These are phyloP conservation scores for Fusarium sulawesiense DNA, from an alignment of 2,329 filamentous ascomycete genomes.

Conservation along the genomic window DNA sequence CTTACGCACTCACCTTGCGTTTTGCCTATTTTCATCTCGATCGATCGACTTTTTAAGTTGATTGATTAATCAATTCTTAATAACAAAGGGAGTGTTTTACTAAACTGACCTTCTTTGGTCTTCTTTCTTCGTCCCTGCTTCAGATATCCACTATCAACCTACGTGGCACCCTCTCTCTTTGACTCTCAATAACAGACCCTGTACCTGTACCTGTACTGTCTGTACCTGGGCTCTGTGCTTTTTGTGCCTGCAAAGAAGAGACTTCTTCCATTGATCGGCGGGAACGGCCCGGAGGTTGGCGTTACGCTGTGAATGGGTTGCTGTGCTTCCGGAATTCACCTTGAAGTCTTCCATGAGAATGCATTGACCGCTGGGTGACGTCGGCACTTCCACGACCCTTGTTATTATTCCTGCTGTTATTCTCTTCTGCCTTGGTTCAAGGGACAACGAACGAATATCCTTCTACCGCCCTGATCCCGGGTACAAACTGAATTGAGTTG, in stretches of 20 bases:
- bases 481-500: neutral
- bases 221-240: neutral
- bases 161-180: slow-evolving; percentile 23
- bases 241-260: slow-evolving; percentile 18
- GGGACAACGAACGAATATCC: neutral
- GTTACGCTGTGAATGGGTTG: neutral
- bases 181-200: slow-evolving; percentile 11
- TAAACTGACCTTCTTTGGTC: neutral
- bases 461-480: slow-evolving; percentile 4
- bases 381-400: slow-evolving; percentile 8
- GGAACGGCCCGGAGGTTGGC: slow-evolving; percentile 33
- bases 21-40: slow-evolving; percentile 15
- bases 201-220: neutral
- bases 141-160: slow-evolving; percentile 1
- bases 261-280: slow-evolving; percentile 30
- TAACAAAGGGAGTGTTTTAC: neutral
- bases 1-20: slow-evolving; percentile 7
- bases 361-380: slow-evolving; percentile 29
- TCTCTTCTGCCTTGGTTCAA: slow-evolving; percentile 12
- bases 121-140: slow-evolving; percentile 9
- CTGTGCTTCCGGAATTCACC: slow-evolving; percentile 20
- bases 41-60: slow-evolving; percentile 8
- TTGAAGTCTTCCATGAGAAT: neutral
- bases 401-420: neutral
- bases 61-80: neutral